These are phyloP conservation scores for Durotheca rogersii DNA, from an alignment of 495 filamentous ascomycete genomes.

Conservation along the genomic window DNA sequence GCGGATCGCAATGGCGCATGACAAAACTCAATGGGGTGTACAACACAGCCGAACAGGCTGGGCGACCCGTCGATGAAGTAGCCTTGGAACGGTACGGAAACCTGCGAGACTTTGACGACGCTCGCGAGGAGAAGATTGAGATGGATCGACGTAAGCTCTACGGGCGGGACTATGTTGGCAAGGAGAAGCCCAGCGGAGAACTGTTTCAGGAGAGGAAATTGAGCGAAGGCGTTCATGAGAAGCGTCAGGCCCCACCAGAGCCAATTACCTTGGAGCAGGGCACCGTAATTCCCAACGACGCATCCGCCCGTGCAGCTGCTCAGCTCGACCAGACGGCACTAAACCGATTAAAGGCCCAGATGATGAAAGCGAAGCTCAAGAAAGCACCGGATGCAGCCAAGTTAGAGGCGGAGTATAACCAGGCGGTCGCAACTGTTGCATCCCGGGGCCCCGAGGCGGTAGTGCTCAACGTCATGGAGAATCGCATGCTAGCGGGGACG, in stretches of 20 bases:
- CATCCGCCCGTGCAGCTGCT: constrained; percentile 40
- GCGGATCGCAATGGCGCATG: constrained; percentile 92
- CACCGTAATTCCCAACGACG: constrained; percentile 45
- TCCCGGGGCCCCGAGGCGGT: constrained; percentile 61
- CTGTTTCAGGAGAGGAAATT: constrained; percentile 69
- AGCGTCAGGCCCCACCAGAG: constrained; percentile 38
- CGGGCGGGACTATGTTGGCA: constrained; percentile 80
- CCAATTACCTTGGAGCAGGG: constrained; percentile 47
- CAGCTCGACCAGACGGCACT: constrained; percentile 72
- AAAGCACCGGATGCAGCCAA: constrained; percentile 68
- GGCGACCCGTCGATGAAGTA: constrained; percentile 70
- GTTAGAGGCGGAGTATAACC: constrained; percentile 84
- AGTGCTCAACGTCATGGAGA: constrained; percentile 83
- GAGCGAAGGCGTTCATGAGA: constrained; percentile 47
- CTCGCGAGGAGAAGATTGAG: constrained; percentile 91
- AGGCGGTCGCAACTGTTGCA: constrained; percentile 60
- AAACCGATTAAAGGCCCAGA: constrained; percentile 85
- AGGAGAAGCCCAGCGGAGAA: constrained; percentile 86
- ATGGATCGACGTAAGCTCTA: constrained; percentile 82
- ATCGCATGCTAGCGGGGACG: constrained; percentile 76
- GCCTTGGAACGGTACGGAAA: constrained; percentile 80
- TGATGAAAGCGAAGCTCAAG: constrained; percentile 90
- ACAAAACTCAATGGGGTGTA: constrained; percentile 87
- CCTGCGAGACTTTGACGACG: constrained; percentile 85
- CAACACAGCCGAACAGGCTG: constrained; percentile 71